Evolutionary conservation across 1,284 basidiomycete species (phyloP).

Genomic region (Puccinia horiana): DNA sequence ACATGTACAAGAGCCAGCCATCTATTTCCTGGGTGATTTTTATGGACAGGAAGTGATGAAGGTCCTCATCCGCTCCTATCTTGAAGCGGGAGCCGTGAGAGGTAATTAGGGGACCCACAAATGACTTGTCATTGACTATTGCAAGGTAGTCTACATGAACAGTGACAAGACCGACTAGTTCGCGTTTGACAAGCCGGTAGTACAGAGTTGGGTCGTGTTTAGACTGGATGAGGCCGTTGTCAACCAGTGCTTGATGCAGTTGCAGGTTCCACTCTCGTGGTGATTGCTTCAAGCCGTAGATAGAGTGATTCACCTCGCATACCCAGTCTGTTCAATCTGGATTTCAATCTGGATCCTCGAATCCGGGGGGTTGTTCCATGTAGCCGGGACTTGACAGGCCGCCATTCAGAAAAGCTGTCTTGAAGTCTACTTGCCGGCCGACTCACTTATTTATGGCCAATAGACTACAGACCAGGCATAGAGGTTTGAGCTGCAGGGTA

Average conservation of each 20-base stretch:
- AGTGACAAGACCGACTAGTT: neutral
- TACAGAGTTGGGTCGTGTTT: neutral
- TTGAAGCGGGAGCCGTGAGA: neutral
- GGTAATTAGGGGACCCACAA: neutral
- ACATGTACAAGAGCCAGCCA: neutral
- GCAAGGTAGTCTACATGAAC: neutral
- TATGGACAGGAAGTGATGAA: neutral
- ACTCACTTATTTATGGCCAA: no score
- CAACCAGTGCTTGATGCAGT: neutral
- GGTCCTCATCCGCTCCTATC: neutral
- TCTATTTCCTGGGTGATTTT: neutral
- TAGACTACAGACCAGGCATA: no score
- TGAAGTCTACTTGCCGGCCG: no score
- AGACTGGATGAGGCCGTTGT: neutral
- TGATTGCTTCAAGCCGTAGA: conserved; percentile 10
- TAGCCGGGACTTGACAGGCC: neutral
- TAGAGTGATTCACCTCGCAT: neutral
- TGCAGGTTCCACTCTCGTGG: neutral
- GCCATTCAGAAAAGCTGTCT: neutral
- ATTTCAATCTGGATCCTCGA: neutral
- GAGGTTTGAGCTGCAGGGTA: neutral
- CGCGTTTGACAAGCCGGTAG: neutral
- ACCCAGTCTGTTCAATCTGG: neutral
- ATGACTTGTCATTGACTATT: neutral
- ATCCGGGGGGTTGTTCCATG: neutral